A percentile compares a stretch with the other conserved stretches of the same genome.
Conservation (phyloP, 192 early-diverging fungal genomes). For the Paraglomus occultum region DNA sequence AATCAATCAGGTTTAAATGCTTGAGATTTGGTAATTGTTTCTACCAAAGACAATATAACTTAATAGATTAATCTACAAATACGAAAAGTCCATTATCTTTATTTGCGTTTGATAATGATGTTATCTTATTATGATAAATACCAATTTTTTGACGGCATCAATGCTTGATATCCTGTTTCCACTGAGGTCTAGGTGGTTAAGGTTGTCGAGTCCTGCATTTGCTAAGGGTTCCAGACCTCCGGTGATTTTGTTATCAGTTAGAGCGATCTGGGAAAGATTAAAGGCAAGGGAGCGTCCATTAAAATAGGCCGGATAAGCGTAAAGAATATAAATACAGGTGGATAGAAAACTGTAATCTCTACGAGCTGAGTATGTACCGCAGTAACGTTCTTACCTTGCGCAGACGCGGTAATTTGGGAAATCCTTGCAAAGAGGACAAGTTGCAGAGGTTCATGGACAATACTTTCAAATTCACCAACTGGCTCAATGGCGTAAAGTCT, state of each 20-base stretch:
- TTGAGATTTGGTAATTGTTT: constrained; percentile 33
- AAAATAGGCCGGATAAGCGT: too few relatives aligned
- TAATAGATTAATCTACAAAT: neutral
- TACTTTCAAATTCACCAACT: constrained; percentile 16
- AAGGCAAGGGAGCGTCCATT: too few relatives aligned
- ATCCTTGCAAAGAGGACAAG: constrained; percentile 22
- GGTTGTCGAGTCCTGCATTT: constrained; percentile 38
- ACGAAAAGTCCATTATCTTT: neutral
- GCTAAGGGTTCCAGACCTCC: constrained; percentile 41
- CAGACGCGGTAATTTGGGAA: constrained; percentile 29
- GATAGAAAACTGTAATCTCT: too few relatives aligned
- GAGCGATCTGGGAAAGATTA: constrained; percentile 29
- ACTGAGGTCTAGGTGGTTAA: constrained; percentile 41
- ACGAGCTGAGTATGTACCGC: too few relatives aligned
- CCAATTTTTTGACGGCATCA: constrained; percentile 36
- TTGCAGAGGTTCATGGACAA: constrained; percentile 20
- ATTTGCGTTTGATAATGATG: neutral
- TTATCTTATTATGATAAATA: constrained; percentile 21
- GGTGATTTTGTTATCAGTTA: constrained; percentile 40
- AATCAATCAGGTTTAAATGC: constrained; percentile 37
- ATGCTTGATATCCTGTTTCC: constrained; percentile 38
- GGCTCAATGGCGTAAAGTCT: constrained; percentile 22
- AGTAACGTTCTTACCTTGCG: constrained; percentile 12
- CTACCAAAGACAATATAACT: constrained; percentile 24
- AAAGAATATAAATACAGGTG: too few relatives aligned